Evolutionary conservation across 2,329 filamentous ascomycete species (phyloP), one percentile per base, ranked within the genome.

Genomic region (Sporothrix inflata): DNA sequence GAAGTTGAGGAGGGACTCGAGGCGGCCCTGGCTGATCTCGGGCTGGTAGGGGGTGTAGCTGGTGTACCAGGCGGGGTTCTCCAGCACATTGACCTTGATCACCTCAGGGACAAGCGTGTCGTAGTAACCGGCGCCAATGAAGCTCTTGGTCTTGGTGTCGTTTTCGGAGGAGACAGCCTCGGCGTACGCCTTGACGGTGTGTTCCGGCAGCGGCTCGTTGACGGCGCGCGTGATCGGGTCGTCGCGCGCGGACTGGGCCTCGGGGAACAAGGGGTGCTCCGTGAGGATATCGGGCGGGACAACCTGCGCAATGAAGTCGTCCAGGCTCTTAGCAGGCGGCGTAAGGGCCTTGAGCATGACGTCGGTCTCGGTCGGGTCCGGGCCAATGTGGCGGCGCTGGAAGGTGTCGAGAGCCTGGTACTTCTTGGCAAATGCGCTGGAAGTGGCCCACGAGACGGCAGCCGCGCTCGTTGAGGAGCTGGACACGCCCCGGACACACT

Each of bases 11-110:
- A 98, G 85, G 6, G 94, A 97, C 85, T 98, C 94, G 74, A 98
- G 83, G 71, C 95, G 90, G 47, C 95, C 95, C 83, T 98, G 95
- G 80, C 94, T 97, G 84, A 98, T 97, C 83, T 98, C 95, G 2
- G 95, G 92, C 84, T 98, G 95, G 82, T 98, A 98, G 19, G 95
- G 95, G 0, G 95, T 98, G 82, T 98, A 98, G 83, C 94, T 97
- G 53, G 95, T 98, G 81, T 98, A 98, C 95, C 95, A 98, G 11
- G 91, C 94, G 5, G 95, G 95, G 80, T 92, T 95, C 85, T 98
- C 94, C 73, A 98, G 84, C 4, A 98, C 87, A 80, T 98, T 98
- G 76, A 94, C 88, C 85, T 96, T 93, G 80, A 98, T 97, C 72
- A 98, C 94, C 71, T 93, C 89, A 4, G 95, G 95, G 0, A 93